Base-by-base conservation (phyloP, 2,329 filamentous ascomycete genomes). In the Alternaria consortialis region DNA sequence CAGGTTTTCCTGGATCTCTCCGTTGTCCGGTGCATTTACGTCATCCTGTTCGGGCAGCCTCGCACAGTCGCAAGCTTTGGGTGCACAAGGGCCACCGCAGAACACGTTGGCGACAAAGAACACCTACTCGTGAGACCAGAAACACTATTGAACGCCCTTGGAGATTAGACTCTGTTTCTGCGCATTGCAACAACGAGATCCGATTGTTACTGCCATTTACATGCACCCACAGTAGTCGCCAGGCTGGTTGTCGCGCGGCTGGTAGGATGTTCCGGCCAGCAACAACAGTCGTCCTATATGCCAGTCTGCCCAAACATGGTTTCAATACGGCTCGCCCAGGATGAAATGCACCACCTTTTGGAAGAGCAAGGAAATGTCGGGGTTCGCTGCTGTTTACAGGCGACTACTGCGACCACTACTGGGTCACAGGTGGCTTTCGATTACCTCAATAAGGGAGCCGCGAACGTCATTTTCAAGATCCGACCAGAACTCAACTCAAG, bases 361-460 rank as follows among this genome's bases (percentile, higher is more conserved):
- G 54, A 53, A 53, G 58, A 61, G 42, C 32, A 42, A 48, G 62
- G 54, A 43, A 37, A 39, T 32, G 39, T 20, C 15, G 39, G 37
- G 36, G 57, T 60, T 29, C 56, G 62, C 9, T 70, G 68, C 43
- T 72, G 68, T 40, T 48, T 71, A 40, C 29, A 48, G n/a, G 61
- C 46, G 43, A 50, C 42, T 2, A 29, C 48, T 12, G 17, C 48
- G 7, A 25, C 60, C 12, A 47, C 69, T 12, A 32, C 46, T 8
- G 56, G 43, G 5, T 57, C 52, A 8, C 56, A 63, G 12, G 56
- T 73, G 2, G 57, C 34, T 15, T 68, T 78, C 27, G 46, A 62
- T 12, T 77, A 71, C 50, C 68, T 77, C 12, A 74, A 70, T 29
- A 73, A 77, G 62, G 76, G 76, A 9, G 75, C 73, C 15, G 76